Conservation (phyloP, 208 protist genomes). For the Wallacemonas sp. region DNA sequence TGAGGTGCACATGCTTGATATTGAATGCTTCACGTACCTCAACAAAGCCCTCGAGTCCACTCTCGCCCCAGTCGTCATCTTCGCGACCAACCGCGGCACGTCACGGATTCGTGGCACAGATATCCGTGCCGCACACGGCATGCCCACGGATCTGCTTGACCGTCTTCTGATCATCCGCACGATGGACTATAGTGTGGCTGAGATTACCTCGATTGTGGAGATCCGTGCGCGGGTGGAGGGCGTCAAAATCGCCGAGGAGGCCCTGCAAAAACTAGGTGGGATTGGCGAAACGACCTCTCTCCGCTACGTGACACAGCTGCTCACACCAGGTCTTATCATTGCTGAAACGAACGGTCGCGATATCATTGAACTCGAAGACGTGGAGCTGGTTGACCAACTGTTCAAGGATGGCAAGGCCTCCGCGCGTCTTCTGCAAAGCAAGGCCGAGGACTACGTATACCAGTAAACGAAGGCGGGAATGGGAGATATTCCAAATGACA, state of each 20-base stretch:
- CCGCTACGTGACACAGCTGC: conserved; percentile 97
- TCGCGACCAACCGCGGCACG: conserved; percentile 99
- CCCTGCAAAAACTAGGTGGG: conserved; percentile 87
- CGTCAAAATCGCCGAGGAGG: conserved; percentile 92
- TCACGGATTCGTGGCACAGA: conserved; percentile 97
- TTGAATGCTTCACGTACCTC: conserved; percentile 99
- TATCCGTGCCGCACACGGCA: conserved; percentile 98
- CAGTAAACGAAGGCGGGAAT: conserved; percentile 52
- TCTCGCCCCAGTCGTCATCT: conserved; percentile 99
- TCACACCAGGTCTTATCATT: conserved; percentile 96
- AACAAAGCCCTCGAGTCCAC: conserved; percentile 99
- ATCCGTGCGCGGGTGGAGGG: conserved; percentile 96
- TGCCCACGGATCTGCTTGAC: conserved; percentile 99
- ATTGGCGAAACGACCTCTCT: conserved; percentile 95
- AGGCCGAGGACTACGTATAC: conserved; percentile 92
- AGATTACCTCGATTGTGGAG: conserved; percentile 96
- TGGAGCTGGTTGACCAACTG: conserved; percentile 94
- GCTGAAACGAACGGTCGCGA: conserved; percentile 94
- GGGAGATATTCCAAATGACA: too few relatives aligned
- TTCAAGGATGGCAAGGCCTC: conserved; percentile 98
- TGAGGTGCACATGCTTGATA: conserved; percentile 99
- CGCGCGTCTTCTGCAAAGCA: conserved; percentile 81
- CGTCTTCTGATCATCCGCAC: conserved; percentile 99
- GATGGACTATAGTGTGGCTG: conserved; percentile 94
- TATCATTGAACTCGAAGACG: conserved; percentile 90